Conservation (phyloP, 148 eudicot genomes). For the Chenopodium formosanum region DNA sequence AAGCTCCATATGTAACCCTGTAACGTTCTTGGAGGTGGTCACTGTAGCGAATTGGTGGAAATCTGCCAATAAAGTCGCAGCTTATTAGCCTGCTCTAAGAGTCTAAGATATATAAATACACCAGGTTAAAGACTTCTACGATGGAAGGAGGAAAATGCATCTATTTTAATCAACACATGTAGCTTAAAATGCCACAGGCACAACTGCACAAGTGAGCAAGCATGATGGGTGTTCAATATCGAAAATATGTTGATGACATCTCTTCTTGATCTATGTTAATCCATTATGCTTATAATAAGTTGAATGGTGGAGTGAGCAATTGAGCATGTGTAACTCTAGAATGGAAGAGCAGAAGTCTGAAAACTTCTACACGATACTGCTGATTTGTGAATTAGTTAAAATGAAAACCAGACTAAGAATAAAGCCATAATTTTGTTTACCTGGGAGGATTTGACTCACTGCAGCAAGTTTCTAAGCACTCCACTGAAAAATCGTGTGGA, state of each 20-base stretch:
- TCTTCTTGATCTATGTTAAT: background rate
- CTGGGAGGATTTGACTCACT: constrained; percentile 65
- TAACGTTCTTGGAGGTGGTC: constrained; percentile 60
- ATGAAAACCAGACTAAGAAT: background rate
- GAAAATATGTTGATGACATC: background rate
- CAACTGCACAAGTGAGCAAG: background rate
- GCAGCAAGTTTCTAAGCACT: constrained; percentile 71
- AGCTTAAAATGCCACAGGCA: background rate
- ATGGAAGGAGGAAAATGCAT: background rate
- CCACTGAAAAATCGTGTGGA: constrained; percentile 46
- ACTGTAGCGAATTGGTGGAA: constrained; percentile 56
- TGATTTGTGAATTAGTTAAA: background rate
- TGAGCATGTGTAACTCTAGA: background rate
- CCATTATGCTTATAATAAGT: background rate
- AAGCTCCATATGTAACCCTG: constrained; percentile 35
- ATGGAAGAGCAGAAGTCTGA: background rate
- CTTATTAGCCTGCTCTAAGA: background rate
- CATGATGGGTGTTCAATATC: background rate
- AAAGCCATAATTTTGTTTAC: constrained; percentile 26
- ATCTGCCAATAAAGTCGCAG: constrained; percentile 36
- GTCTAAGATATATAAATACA: no score
- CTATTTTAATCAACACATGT: background rate
- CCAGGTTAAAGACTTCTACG: background rate
- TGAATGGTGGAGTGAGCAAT: background rate
- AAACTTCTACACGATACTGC: background rate